Percentiles rank a stretch among this genome's conserved stretches.
These are phyloP conservation scores for Miscanthus lutarioriparius DNA, from an alignment of 176 grass and related monocot genomes.

Conservation along the genomic window DNA sequence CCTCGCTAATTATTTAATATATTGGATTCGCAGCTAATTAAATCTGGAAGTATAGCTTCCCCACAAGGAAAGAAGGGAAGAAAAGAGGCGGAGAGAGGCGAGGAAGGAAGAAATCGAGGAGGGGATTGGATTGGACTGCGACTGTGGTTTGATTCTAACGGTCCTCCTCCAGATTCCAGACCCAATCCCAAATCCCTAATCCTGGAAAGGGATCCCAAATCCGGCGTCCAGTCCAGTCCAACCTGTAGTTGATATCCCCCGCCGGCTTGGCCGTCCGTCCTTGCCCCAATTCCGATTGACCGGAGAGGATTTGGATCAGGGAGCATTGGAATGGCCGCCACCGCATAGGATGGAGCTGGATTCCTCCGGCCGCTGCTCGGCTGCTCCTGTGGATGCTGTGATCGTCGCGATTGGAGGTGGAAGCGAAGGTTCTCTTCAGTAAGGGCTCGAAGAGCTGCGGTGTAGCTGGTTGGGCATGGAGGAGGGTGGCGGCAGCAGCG, in stretches of 20 bases:
- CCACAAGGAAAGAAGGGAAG: neutral
- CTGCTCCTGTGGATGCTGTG: conserved; percentile 40
- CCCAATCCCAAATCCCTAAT: conserved; percentile 16
- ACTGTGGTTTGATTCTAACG: conserved; percentile 20
- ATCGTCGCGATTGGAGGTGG: conserved; percentile 29
- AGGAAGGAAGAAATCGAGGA: conserved; percentile 16
- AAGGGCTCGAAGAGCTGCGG: neutral
- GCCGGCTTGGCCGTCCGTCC: conserved; percentile 4
- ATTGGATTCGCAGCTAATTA: conserved; percentile 3
- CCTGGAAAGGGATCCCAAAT: conserved; percentile 20
- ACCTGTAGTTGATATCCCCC: conserved; percentile 16
- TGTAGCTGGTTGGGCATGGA: conserved; percentile 31
- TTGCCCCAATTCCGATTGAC: neutral
- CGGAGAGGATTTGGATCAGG: conserved; percentile 31
- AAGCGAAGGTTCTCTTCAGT: neutral
- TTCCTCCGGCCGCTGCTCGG: conserved; percentile 46
- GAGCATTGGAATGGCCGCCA: conserved; percentile 35
- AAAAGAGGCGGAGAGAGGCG: conserved; percentile 27
- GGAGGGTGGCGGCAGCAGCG: conserved; percentile 3
- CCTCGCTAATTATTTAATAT: neutral
- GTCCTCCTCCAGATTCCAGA: neutral
- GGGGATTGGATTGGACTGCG: conserved; percentile 33
- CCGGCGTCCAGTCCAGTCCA: conserved; percentile 31
- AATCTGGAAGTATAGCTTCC: neutral
- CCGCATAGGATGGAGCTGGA: conserved; percentile 64